These are phyloP conservation scores for Penicillium salamii DNA, from an alignment of 495 filamentous ascomycete species.

Conservation along the genomic window DNA sequence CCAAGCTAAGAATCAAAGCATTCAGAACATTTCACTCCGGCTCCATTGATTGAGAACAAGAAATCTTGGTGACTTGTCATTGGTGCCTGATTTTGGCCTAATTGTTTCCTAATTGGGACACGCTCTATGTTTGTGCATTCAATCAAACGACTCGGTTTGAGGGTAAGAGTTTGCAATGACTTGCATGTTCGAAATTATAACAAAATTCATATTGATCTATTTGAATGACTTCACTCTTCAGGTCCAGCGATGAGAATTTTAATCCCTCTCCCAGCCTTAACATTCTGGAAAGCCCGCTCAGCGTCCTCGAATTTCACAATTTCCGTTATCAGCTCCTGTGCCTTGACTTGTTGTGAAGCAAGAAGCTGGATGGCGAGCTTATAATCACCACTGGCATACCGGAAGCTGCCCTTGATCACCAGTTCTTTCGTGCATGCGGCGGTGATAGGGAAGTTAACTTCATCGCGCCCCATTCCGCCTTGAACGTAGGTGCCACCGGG, in stretches of 20 bases:
- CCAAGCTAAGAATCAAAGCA: too few species aligned
- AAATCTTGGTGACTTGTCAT: too few species aligned
- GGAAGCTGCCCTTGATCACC: constrained; percentile 71
- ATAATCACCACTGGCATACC: constrained; percentile 76
- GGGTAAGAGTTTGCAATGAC: too few species aligned
- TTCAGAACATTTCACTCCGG: too few species aligned
- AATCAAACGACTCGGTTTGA: too few species aligned
- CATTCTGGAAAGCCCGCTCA: constrained; percentile 72
- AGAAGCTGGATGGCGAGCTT: constrained; percentile 71
- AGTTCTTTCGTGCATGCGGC: constrained; percentile 75
- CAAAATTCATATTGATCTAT: too few species aligned
- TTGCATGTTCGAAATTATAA: too few species aligned
- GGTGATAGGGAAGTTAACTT: constrained; percentile 79
- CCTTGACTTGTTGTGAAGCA: constrained; percentile 56
- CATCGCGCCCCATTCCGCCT: constrained; percentile 74
- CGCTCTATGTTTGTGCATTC: too few species aligned
- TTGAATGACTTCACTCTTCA: too few species aligned
- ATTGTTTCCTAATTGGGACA: too few species aligned
- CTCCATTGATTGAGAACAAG: too few species aligned
- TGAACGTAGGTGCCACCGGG: constrained; percentile 77
- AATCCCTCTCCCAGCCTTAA: constrained; percentile 54
- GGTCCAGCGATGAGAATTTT: not conserved
- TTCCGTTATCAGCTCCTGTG: constrained; percentile 67
- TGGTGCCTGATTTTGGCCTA: too few species aligned
- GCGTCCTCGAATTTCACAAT: constrained; percentile 69